These are phyloP conservation scores for Emericellopsis cladophorae DNA, from an alignment of 2,329 filamentous ascomycete genomes.

Conservation along the genomic window DNA sequence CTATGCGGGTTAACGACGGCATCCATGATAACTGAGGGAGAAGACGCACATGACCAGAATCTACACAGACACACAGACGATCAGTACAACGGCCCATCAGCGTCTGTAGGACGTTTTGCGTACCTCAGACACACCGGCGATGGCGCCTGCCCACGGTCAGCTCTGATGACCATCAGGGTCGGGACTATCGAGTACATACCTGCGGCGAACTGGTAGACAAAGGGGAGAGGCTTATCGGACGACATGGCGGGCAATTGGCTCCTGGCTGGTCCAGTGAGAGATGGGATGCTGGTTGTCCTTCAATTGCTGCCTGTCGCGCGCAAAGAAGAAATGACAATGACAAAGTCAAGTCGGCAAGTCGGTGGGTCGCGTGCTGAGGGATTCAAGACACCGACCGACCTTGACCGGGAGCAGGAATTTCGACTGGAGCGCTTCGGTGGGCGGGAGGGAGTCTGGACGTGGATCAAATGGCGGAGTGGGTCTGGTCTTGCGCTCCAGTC, in stretches of 20 bases:
- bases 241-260: slow-evolving; percentile 38
- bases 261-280: neutral
- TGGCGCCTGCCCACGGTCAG: slow-evolving; percentile 49
- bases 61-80: slow-evolving; percentile 28
- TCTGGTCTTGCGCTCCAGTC: too few species aligned
- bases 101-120: slow-evolving; percentile 19
- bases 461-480: too few species aligned
- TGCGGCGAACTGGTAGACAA: slow-evolving; percentile 89
- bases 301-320: too few species aligned
- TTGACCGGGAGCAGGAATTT: too few species aligned
- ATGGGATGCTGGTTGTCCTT: too few species aligned
- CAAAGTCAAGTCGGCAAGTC: neutral
- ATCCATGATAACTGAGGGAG: neutral
- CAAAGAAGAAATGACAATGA: too few species aligned
- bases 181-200: slow-evolving; percentile 38
- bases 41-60: slow-evolving; percentile 70
- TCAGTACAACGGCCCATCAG: slow-evolving; percentile 4
- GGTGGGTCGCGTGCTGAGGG: too few species aligned
- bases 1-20: slow-evolving; percentile 33
- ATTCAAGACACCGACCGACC: too few species aligned
- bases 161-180: slow-evolving; percentile 1
- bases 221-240: slow-evolving; percentile 66
- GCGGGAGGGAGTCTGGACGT: too few species aligned
- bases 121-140: slow-evolving; percentile 96
- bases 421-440: too few species aligned